Conservation (phyloP, 768 basidiomycete species). For the Infundibulicybe gibba region DNA sequence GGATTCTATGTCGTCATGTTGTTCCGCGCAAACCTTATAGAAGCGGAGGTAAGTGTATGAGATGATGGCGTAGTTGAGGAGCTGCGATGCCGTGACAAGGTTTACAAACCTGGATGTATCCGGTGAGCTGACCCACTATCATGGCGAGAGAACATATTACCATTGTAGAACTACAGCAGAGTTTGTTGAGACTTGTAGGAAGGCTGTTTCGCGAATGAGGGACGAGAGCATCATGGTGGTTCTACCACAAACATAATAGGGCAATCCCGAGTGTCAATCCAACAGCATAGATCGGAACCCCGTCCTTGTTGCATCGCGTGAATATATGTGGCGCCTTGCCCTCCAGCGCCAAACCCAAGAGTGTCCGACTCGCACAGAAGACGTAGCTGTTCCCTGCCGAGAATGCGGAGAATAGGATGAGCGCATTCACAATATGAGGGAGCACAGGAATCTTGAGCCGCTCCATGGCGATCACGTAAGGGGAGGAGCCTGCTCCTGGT, state of each 20-base stretch:
- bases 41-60: conserved; percentile 47
- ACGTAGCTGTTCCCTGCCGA: conserved; percentile 72
- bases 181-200: conserved; percentile 47
- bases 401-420: conserved; percentile 64
- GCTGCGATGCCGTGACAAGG: conserved; percentile 44
- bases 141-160: conserved; percentile 17
- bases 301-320: conserved; percentile 46
- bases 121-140: no score
- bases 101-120: conserved; percentile 37
- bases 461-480: conserved; percentile 83
- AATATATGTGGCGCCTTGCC: conserved; percentile 56
- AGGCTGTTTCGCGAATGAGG: conserved; percentile 22
- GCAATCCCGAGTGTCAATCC: conserved; percentile 35
- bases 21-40: conserved; percentile 29
- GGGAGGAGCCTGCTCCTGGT: conserved; percentile 60
- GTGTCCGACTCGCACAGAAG: conserved; percentile 53
- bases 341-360: conserved; percentile 55
- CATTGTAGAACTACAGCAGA: conserved; percentile 45
- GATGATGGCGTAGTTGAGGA: conserved; percentile 45
- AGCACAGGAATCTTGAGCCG: conserved; percentile 62
- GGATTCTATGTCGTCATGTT: not conserved
- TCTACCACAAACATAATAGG: conserved; percentile 24
- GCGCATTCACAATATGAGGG: conserved; percentile 70
- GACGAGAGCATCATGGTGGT: no score
- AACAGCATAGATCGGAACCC: conserved; percentile 58